These are phyloP conservation scores for Pseudogymnoascus sp. DNA, from an alignment of 2,329 filamentous ascomycete genomes.

Conservation along the genomic window DNA sequence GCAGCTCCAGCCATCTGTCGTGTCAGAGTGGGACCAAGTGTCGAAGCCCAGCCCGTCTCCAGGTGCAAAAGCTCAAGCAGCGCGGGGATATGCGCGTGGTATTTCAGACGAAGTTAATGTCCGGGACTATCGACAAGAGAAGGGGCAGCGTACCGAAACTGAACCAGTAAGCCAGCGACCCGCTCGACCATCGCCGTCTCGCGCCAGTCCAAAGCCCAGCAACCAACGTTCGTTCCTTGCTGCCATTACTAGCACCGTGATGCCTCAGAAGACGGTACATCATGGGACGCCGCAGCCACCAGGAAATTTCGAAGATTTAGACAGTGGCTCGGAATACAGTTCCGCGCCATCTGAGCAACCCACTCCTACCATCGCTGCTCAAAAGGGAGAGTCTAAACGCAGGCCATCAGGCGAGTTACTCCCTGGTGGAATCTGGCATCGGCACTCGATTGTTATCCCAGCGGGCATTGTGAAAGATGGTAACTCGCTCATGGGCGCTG, in stretches of 20 bases:
- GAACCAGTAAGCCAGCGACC: neutral
- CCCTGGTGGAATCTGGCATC: slow-evolving; percentile 7
- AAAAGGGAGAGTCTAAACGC: neutral
- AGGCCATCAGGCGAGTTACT: neutral
- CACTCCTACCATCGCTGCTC: neutral
- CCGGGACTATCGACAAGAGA: neutral
- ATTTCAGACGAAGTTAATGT: neutral
- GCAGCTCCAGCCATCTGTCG: neutral
- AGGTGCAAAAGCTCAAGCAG: neutral
- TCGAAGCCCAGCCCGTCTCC: neutral
- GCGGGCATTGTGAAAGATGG: neutral
- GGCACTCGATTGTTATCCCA: slow-evolving; percentile 1
- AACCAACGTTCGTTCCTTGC: neutral
- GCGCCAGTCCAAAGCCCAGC: neutral
- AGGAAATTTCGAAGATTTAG: neutral
- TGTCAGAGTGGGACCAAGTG: slow-evolving; percentile 7
- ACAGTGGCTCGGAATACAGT: neutral
- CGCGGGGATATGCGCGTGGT: neutral
- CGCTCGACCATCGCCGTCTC: neutral
- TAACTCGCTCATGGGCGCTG: neutral
- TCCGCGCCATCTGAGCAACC: neutral
- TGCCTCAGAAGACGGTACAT: neutral
- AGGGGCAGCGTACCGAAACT: neutral
- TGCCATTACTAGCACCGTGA: slow-evolving; percentile 2
- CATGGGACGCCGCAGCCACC: neutral